phyloP scores from a whole-genome alignment of 352 stramenopile species.

The Phytopythium aichiense region DNA sequence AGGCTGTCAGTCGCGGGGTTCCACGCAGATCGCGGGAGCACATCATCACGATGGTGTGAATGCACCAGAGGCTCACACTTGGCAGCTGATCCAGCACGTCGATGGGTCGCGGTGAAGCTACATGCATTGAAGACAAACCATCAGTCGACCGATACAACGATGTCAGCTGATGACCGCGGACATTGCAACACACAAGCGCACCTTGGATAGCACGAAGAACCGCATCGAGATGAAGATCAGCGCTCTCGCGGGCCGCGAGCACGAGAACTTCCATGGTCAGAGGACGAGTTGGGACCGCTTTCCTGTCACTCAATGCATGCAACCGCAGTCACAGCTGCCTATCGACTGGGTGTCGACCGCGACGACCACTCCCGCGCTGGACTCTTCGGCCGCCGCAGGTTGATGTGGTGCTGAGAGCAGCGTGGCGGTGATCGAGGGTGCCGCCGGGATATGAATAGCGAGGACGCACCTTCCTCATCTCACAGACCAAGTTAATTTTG shows the following conservation, averaged over 20 bases:
- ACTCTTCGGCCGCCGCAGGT: neutral
- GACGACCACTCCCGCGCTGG: neutral
- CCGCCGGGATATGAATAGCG: neutral
- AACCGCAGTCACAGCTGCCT: neutral
- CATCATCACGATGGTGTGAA: neutral
- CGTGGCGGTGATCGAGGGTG: neutral
- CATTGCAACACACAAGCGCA: conserved; percentile 5
- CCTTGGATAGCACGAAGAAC: conserved; percentile 24
- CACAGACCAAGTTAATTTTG: conserved; percentile 2
- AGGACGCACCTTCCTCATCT: neutral
- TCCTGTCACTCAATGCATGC: neutral
- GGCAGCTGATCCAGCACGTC: conserved; percentile 27
- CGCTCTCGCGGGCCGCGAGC: conserved; percentile 18
- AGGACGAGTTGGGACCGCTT: neutral
- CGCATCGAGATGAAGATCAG: conserved; percentile 16
- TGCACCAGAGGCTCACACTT: conserved; percentile 11
- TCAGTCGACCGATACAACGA: neutral
- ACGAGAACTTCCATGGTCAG: conserved; percentile 32
- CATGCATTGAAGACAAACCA: neutral
- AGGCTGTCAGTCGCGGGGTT: neutral
- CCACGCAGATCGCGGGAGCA: neutral
- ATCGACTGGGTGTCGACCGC: neutral
- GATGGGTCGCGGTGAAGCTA: conserved; percentile 17
- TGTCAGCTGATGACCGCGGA: neutral
- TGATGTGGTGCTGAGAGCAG: neutral